phyloP scores from a whole-genome alignment of 805 yeast species.

The Starmerella ratchasimensis region DNA sequence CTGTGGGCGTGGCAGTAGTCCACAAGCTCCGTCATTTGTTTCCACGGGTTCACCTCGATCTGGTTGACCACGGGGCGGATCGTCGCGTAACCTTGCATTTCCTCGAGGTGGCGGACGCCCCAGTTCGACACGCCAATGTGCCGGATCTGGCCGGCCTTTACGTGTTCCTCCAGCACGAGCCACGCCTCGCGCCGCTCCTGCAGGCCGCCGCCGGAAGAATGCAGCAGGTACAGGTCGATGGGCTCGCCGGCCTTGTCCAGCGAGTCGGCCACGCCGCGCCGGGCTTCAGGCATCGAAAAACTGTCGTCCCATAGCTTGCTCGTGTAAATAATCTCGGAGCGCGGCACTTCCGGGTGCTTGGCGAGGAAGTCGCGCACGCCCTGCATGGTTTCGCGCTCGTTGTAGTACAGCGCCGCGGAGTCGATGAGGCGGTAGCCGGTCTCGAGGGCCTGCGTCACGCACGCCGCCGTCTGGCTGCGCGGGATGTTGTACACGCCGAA shows the following conservation, averaged over 20 bases:
- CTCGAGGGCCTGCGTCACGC: slow-evolving; percentile 44
- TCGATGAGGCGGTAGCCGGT: slow-evolving; percentile 64
- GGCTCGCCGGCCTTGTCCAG: slow-evolving; percentile 43
- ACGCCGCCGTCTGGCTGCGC: slow-evolving; percentile 18
- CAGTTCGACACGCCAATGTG: slow-evolving; percentile 54
- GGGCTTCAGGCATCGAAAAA: slow-evolving; percentile 46
- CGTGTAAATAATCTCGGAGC: slow-evolving; percentile 40
- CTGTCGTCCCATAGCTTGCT: slow-evolving; percentile 63
- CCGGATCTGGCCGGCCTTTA: slow-evolving; percentile 36
- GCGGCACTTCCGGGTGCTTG: slow-evolving; percentile 36
- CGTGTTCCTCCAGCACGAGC: slow-evolving; percentile 44
- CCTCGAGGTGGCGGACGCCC: slow-evolving; percentile 43
- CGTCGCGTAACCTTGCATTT: slow-evolving; percentile 31
- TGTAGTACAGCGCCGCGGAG: slow-evolving; percentile 53
- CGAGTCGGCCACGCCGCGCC: slow-evolving; percentile 43
- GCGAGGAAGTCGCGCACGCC: slow-evolving; percentile 43
- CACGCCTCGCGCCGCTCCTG: slow-evolving; percentile 36
- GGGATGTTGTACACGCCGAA: slow-evolving; percentile 22
- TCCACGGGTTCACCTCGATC: slow-evolving; percentile 76
- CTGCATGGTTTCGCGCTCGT: slow-evolving; percentile 46
- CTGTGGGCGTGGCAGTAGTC: slow-evolving; percentile 43
- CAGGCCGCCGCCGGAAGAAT: slow-evolving; percentile 22
- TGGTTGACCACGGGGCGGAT: slow-evolving; percentile 57
- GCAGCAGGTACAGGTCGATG: slow-evolving; percentile 58
- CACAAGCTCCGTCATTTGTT: slow-evolving; percentile 50